Base-by-base conservation (phyloP, 768 basidiomycete genomes). In the Termitomyces sp. region DNA sequence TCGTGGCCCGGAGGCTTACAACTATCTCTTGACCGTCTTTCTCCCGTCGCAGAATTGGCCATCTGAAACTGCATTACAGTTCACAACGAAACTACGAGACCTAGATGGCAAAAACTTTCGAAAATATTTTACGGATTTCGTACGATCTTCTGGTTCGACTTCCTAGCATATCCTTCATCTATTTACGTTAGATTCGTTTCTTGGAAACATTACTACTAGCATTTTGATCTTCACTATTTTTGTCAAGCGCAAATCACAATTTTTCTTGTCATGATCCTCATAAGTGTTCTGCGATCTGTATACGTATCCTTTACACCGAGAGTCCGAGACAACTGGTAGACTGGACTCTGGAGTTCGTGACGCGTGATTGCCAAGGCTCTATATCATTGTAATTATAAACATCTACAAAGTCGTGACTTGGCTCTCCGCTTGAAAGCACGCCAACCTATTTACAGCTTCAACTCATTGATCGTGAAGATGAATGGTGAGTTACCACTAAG, bases 41-140 rank as follows among this genome's bases (percentile, higher is more conserved):
- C 82, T 99, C 20, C 95, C 97, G 1, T 85, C 93, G 9, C 86
- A 96, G 74, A 84, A 87, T 62, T 95, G 94, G 83, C 95, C 97
- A 35, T 73, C 81, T 23, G 85, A 89, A 47, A 66, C 62, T 13
- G 50, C 91, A 4, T 62, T 86, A 47, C 89, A 95, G 63, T 93
- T 97, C 63, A 82, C 87, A 1, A 80, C 81, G 18, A 91, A 91
- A 69, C 71, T 94, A 65, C 82, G 85, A 60, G 86, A 85, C 70
- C 72, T 89, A 58, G 92, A 94, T 67, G 76, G 78, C 64, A 93
- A 89, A 70, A 75, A 71, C 38, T 94, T 94, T 75, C 80, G 89
- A 66, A 93, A 91, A 78, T 94, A 91, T 73, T 93, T 93, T 72
- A 82, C 88, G 28, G 92, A 93, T 66, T 85, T 93, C 66, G 87